A percentile compares a stretch with the other conserved stretches of the same genome.
Conservation (phyloP, 495 filamentous ascomycete genomes). For the Bombardia bombarda region DNA sequence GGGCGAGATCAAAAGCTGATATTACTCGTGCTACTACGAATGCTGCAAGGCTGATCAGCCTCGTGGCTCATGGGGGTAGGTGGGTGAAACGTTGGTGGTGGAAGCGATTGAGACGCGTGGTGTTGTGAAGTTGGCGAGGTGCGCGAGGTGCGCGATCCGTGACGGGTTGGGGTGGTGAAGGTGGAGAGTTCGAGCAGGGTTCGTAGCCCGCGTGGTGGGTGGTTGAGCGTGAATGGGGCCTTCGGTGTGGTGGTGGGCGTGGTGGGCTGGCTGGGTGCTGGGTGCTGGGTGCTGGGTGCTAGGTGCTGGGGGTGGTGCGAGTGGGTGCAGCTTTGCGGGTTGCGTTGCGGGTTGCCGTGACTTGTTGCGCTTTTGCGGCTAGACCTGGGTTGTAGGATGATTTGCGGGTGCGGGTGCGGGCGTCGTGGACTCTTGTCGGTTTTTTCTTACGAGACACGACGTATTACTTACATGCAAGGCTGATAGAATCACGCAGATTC, state of each 20-base stretch:
- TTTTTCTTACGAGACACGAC: no score
- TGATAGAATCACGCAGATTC: slow-evolving; percentile 1
- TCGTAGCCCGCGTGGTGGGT: no score
- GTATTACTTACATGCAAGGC: slow-evolving; percentile 27
- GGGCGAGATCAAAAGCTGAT: neutral
- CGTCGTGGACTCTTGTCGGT: no score
- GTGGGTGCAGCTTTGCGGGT: slow-evolving; percentile 1
- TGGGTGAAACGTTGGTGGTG: slow-evolving; percentile 2
- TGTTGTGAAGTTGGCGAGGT: slow-evolving; percentile 24
- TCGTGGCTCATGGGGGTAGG: slow-evolving; percentile 4
- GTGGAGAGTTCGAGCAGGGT: slow-evolving; percentile 22
- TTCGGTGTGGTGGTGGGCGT: no score
- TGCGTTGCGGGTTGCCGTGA: no score
- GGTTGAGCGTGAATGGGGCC: no score
- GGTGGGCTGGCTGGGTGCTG: neutral
- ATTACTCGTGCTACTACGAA: slow-evolving; percentile 11
- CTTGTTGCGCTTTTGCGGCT: no score
- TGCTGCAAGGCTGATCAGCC: slow-evolving; percentile 37
- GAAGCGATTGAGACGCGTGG: slow-evolving; percentile 16
- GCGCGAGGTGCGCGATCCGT: slow-evolving; percentile 23
- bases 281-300: neutral
- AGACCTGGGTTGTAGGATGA: no score
- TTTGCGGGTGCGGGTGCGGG: no score
- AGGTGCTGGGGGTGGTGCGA: neutral
- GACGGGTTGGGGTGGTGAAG: slow-evolving; percentile 16